Conservation (phyloP, 2,329 filamentous ascomycete species). For the Penicillium brevicompactum region DNA sequence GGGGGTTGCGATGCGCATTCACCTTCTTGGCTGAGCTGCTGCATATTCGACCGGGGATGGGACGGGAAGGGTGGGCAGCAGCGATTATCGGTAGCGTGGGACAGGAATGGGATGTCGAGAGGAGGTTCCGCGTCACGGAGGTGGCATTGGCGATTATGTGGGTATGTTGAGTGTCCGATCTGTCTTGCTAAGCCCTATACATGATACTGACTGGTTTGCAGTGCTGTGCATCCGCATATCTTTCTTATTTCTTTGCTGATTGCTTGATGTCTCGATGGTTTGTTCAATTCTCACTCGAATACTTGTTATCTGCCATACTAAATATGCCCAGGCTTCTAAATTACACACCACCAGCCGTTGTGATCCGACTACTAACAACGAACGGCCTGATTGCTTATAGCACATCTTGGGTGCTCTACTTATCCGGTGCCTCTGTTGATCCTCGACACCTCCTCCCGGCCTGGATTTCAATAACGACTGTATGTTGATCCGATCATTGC, state of each 20-base stretch:
- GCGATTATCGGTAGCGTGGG: constrained; percentile 41
- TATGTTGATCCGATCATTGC: constrained; percentile 39
- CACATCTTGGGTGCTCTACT: constrained; percentile 70
- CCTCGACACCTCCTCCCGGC: constrained; percentile 71
- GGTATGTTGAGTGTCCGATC: constrained; percentile 53
- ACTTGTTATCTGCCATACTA: neutral
- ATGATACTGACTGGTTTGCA: constrained; percentile 6
- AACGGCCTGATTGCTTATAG: constrained; percentile 75
- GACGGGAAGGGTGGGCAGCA: constrained; percentile 44
- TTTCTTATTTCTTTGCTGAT: constrained; percentile 82
- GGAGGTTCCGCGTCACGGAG: constrained; percentile 64
- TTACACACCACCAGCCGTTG: constrained; percentile 75
- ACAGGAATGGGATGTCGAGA: constrained; percentile 48
- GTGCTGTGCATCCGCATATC: constrained; percentile 76
- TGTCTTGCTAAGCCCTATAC: constrained; percentile 18
- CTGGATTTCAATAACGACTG: constrained; percentile 77
- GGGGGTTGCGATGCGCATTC: constrained; percentile 69
- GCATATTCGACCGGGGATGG: constrained; percentile 46
- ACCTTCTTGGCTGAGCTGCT: constrained; percentile 69
- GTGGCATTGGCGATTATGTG: constrained; percentile 72
- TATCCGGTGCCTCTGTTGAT: constrained; percentile 70
- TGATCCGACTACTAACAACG: constrained; percentile 76
- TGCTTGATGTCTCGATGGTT: constrained; percentile 83
- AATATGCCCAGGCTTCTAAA: constrained; percentile 71
- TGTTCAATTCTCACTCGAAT: constrained; percentile 26